Evolutionary conservation across 176 grass and related monocot genomes (phyloP).

Genomic region (Elymus sibiricus): DNA sequence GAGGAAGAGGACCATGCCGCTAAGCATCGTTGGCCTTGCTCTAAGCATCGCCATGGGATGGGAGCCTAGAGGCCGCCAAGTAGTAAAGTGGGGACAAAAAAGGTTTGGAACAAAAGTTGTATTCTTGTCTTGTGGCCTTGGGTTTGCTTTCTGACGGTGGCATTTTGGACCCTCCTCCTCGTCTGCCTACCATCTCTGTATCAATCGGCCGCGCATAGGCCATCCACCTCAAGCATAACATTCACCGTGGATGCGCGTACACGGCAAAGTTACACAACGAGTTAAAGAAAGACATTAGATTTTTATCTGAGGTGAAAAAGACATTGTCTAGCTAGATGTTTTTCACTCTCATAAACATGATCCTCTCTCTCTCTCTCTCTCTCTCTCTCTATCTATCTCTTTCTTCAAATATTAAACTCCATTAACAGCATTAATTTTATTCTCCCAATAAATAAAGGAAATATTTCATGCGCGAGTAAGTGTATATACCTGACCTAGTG

Average conservation of each 20-base stretch:
- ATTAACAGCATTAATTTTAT: neutral
- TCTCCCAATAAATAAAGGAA: neutral
- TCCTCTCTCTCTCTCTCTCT: neutral
- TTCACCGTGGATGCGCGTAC: neutral
- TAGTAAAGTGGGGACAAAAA: neutral
- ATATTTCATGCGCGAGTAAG: neutral
- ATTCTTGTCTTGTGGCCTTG: constrained; percentile 33
- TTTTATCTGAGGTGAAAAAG: neutral
- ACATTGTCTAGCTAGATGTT: neutral
- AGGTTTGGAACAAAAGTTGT: neutral
- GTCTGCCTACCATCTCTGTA: neutral
- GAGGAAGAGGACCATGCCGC: neutral
- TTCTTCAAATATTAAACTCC: neutral
- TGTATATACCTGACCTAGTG: too few species aligned
- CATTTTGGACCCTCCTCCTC: constrained; percentile 5
- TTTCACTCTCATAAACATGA: neutral
- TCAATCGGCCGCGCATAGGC: neutral
- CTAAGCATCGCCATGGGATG: neutral
- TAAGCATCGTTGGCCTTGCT: neutral
- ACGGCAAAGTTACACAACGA: neutral
- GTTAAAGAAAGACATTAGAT: neutral
- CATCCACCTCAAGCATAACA: constrained; percentile 16
- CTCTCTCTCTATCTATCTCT: too few species aligned
- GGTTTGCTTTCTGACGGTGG: constrained; percentile 23
- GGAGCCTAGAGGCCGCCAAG: neutral